Base-by-base conservation (phyloP, 2,329 filamentous ascomycete genomes). In the Hymenoscyphus repandus region DNA sequence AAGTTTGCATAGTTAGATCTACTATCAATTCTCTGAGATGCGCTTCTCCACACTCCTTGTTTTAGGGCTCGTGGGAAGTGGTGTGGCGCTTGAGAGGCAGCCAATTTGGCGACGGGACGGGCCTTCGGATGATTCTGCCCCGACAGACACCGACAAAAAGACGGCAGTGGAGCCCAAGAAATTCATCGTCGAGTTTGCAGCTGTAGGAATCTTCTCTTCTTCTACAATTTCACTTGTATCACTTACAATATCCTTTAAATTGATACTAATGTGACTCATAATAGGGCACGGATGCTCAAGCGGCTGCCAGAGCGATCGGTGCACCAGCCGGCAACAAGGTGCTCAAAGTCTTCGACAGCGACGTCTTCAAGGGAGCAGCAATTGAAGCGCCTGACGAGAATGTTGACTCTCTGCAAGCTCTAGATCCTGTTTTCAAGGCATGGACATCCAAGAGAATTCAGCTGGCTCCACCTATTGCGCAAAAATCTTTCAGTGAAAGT, bases 121-220 rank as follows among this genome's bases (percentile, higher is more conserved):
- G n/a, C 18, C 27, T 6, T 31, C 40, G 13, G 38, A 40, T 20
- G 38, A 40, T 18, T 32, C 17, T 27, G 27, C 42, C 11, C 42
- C 42, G n/a, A 45, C 42, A 6, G 42, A 45, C 12, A 30, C 20
- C 22, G 42, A 45, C 33, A 18, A 30, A 18, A 45, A 45, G 15
- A 45, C 42, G 15, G 42, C 27, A 17, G 42, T 45, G 6, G 27
- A 32, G 42, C 42, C 42, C 18, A 45, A 45, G 33, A 3, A 30
- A 45, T 45, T 45, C 42, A 45, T 45, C 31, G 42, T 45, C 20
- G 42, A 45, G 15, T 45, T 45, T 33, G 20, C 27, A n/a, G 3
- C n/a, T 6, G 42, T 45, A 12, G 33, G 13, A 33, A 40, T 17
- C 38, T 6, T 17, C n/a, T 17, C 6, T 18, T 17, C 38, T 40